A percentile compares a stretch with the other conserved stretches of the same genome.
These are phyloP conservation scores for Penicillium manginii DNA, from an alignment of 495 filamentous ascomycete genomes.

Conservation along the genomic window DNA sequence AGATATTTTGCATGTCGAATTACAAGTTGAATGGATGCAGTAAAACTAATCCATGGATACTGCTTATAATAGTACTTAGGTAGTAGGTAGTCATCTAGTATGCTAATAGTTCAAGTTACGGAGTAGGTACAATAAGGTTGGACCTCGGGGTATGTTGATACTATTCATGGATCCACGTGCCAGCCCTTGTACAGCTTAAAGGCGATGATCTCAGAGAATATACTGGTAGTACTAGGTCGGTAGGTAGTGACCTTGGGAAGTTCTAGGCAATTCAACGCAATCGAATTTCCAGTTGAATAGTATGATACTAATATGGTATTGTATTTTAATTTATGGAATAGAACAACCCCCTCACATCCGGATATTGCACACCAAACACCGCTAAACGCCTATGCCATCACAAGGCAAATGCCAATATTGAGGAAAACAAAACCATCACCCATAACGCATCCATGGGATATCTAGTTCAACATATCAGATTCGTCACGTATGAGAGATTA, in stretches of 20 bases:
- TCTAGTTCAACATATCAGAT: constrained; percentile 30
- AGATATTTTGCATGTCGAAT: no score
- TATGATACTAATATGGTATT: neutral
- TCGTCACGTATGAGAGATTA: constrained; percentile 36
- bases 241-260: no score
- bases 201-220: no score
- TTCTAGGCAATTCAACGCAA: no score
- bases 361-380: constrained; percentile 30
- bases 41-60: no score
- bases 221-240: no score
- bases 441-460: constrained; percentile 31
- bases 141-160: neutral
- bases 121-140: neutral
- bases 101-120: neutral
- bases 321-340: neutral
- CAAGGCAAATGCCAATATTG: constrained; percentile 21
- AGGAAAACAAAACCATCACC: constrained; percentile 21
- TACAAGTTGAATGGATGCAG: no score
- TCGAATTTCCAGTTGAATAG: no score
- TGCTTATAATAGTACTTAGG: no score
- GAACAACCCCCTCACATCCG: neutral
- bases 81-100: no score
- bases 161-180: no score
- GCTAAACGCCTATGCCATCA: constrained; percentile 23
- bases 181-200: no score